Percentiles rank a stretch among this genome's conserved stretches.
phyloP scores from a whole-genome alignment of 78 protist genomes.

The Emiliania huxleyi region DNA sequence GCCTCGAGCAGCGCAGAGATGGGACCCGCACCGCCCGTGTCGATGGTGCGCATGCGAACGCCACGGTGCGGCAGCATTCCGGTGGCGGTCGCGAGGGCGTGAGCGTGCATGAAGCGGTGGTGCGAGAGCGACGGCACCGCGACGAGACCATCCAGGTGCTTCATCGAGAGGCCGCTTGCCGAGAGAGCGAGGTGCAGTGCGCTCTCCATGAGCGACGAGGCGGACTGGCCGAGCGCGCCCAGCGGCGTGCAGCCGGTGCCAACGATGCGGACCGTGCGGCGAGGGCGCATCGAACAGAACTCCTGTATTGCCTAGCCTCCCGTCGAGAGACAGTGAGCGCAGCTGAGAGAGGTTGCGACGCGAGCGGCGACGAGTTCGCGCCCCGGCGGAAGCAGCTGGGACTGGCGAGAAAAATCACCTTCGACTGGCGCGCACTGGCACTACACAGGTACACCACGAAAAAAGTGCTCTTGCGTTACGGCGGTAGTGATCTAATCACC shows the following conservation, averaged over 20 bases:
- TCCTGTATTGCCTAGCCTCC: too few relatives aligned
- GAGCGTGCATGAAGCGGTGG: slow-evolving; percentile 32
- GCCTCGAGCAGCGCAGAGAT: slow-evolving; percentile 30
- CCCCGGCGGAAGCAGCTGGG: too few relatives aligned
- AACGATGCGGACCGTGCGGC: slow-evolving; percentile 13
- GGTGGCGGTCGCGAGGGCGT: slow-evolving; percentile 6
- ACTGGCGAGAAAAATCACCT: too few relatives aligned
- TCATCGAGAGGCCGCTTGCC: background rate
- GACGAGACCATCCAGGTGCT: slow-evolving; percentile 1
- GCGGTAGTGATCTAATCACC: too few relatives aligned
- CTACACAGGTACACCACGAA: too few relatives aligned
- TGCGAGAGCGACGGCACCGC: slow-evolving; percentile 32
- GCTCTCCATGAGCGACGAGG: background rate
- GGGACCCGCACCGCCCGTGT: slow-evolving; percentile 47
- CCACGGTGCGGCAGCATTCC: background rate
- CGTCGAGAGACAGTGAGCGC: too few relatives aligned
- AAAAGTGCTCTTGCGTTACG: too few relatives aligned
- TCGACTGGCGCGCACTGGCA: too few relatives aligned
- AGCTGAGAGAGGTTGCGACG: too few relatives aligned
- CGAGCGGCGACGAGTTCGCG: too few relatives aligned
- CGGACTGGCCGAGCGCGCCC: background rate
- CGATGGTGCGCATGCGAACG: slow-evolving; percentile 30
- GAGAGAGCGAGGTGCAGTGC: background rate
- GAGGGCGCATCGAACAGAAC: too few relatives aligned
- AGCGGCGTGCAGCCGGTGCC: slow-evolving; percentile 9